Conservation (phyloP, 495 filamentous ascomycete genomes). For the Xylaria curta region DNA sequence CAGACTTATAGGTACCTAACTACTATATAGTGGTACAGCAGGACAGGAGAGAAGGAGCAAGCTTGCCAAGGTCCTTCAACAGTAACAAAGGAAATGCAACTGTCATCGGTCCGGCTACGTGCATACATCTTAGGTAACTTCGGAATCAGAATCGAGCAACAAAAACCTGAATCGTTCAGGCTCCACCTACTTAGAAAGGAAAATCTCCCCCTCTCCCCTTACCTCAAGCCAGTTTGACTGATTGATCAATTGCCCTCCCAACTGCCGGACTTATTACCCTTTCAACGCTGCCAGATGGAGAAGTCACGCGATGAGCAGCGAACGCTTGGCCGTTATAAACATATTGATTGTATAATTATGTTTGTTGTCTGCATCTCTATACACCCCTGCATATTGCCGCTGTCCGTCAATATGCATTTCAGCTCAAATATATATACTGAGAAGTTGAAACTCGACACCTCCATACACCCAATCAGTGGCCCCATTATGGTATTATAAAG, state of each 20-base stretch:
- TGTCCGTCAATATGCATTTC: background rate
- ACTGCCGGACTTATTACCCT: background rate
- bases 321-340: background rate
- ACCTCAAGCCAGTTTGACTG: background rate
- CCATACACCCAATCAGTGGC: background rate
- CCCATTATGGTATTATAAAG: background rate
- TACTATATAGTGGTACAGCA: no score
- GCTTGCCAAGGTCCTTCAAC: no score
- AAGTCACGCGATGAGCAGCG: background rate
- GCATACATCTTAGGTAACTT: background rate
- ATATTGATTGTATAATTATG: background rate
- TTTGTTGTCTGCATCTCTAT: background rate
- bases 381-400: background rate
- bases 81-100: background rate
- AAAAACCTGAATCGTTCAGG: slow-evolving; percentile 1
- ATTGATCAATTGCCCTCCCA: background rate
- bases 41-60: no score
- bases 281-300: background rate
- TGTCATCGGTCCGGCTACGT: background rate
- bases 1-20: no score
- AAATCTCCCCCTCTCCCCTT: background rate
- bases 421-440: slow-evolving; percentile 2
- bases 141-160: background rate
- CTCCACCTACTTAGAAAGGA: background rate
- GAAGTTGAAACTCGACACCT: background rate